phyloP scores from a whole-genome alignment of 208 protist genomes.

The Tritrichomonas musculus region DNA sequence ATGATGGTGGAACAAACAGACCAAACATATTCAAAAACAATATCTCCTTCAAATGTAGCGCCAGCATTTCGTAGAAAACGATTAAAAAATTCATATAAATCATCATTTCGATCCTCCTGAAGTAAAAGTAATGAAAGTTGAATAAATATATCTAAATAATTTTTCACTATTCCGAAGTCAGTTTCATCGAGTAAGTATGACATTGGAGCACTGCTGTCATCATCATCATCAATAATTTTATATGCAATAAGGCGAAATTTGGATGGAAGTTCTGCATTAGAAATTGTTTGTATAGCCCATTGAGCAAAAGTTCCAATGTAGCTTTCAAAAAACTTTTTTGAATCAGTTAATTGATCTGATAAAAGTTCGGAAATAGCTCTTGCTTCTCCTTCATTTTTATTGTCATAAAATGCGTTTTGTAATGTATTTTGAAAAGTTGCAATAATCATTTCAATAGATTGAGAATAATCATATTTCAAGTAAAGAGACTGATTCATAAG shows the following conservation, averaged over 20 bases:
- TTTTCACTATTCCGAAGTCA: neutral
- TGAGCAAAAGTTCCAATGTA: neutral
- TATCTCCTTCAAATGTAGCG: neutral
- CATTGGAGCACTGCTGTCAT: neutral
- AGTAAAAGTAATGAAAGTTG: neutral
- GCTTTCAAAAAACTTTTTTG: neutral
- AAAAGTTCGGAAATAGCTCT: neutral
- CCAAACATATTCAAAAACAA: neutral
- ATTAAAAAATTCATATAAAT: neutral
- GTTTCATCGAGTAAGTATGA: neutral
- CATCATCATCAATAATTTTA: neutral
- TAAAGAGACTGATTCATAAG: neutral
- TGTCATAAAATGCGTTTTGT: neutral
- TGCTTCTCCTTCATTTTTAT: neutral
- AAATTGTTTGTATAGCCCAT: neutral
- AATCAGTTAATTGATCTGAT: neutral
- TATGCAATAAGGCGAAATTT: neutral
- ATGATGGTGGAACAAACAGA: neutral
- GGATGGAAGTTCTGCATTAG: neutral
- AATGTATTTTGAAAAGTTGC: neutral
- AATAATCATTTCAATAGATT: neutral
- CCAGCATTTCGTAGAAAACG: neutral
- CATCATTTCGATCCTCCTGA: neutral
- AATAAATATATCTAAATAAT: neutral
- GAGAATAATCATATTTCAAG: neutral